A percentile compares a stretch with the other conserved stretches of the same genome.
Evolutionary conservation across 169 alveolate genomes (phyloP).

Genomic region (Cryptosporidium parvum): DNA sequence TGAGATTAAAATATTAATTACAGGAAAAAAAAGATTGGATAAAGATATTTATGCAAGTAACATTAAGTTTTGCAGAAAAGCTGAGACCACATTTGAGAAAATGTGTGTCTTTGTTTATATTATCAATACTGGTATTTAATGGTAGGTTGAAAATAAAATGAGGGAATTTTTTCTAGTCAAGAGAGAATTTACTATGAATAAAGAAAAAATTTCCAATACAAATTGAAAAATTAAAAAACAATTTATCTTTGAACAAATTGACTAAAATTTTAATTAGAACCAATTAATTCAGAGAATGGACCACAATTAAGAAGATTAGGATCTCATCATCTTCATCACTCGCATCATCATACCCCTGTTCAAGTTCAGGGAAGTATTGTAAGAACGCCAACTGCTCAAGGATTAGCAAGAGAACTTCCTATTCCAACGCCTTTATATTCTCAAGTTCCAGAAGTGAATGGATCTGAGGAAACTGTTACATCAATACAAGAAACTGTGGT

Average conservation of each 20-base stretch:
- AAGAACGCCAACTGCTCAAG: slow-evolving; percentile 60
- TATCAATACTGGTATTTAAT: slow-evolving; percentile 5
- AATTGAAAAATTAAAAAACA: not conserved
- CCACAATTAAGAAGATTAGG: slow-evolving; percentile 56
- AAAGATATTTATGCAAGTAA: not conserved
- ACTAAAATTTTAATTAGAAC: slow-evolving; percentile 1
- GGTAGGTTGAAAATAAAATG: not conserved
- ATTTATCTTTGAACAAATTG: not conserved
- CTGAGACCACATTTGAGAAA: slow-evolving; percentile 15
- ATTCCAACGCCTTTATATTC: slow-evolving; percentile 55
- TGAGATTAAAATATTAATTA: not conserved
- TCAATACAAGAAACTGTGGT: slow-evolving; percentile 56
- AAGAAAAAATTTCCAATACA: not conserved
- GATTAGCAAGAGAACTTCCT: slow-evolving; percentile 61
- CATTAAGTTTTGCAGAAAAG: not conserved
- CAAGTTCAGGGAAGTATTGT: slow-evolving; percentile 43
- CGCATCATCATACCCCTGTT: slow-evolving; percentile 3
- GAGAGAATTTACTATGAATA: not conserved
- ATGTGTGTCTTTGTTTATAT: slow-evolving; percentile 18
- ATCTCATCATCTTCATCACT: slow-evolving; percentile 18
- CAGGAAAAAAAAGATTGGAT: slow-evolving; percentile 1
- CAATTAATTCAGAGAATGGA: slow-evolving; percentile 16
- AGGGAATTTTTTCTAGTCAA: not conserved
- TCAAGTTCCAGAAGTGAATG: slow-evolving; percentile 57
- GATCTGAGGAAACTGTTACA: slow-evolving; percentile 44